phyloP scores from a whole-genome alignment of 2,329 filamentous ascomycete genomes.

The Zymoseptoria crescenta region DNA sequence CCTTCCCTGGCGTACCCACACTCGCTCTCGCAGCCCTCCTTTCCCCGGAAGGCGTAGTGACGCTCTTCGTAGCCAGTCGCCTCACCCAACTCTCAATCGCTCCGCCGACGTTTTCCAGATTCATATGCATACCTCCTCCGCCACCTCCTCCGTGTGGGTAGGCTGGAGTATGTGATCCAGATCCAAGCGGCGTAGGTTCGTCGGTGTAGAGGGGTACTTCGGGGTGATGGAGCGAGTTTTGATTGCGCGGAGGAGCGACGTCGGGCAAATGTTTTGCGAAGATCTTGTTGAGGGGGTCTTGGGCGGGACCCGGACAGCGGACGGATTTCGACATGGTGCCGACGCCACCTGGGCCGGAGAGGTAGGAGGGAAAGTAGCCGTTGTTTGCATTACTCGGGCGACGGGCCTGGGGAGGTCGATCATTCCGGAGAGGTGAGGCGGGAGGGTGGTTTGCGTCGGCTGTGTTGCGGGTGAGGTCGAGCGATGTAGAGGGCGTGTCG shows the following conservation, averaged over 20 bases:
- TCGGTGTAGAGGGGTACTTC: slow-evolving; percentile 51
- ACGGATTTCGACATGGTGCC: slow-evolving; percentile 69
- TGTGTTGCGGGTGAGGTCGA: slow-evolving; percentile 48
- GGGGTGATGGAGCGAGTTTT: slow-evolving; percentile 47
- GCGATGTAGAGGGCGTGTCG: slow-evolving; percentile 59
- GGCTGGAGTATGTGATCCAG: slow-evolving; percentile 22
- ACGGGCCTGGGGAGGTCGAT: slow-evolving; percentile 34
- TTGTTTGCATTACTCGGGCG: slow-evolving; percentile 33
- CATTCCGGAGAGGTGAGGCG: slow-evolving; percentile 29
- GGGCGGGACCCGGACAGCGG: slow-evolving; percentile 69
- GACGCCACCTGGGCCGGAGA: slow-evolving; percentile 79
- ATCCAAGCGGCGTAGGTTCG: slow-evolving; percentile 19
- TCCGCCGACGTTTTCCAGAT: slow-evolving; percentile 74
- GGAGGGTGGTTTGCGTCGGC: slow-evolving; percentile 21
- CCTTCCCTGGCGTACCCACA: slow-evolving; percentile 23
- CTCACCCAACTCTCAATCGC: slow-evolving; percentile 86
- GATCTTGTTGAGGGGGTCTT: slow-evolving; percentile 76
- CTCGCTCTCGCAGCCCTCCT: slow-evolving; percentile 20
- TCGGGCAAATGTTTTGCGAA: slow-evolving; percentile 76
- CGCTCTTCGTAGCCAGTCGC: slow-evolving; percentile 62
- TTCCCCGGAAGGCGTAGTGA: slow-evolving; percentile 5
- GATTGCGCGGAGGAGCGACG: slow-evolving; percentile 55
- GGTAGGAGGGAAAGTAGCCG: slow-evolving; percentile 42
- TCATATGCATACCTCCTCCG: slow-evolving; percentile 27
- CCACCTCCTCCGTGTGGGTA: slow-evolving; percentile 17